phyloP scores from a whole-genome alignment of 176 grass and related monocot species.

The Oryza rufipogon region DNA sequence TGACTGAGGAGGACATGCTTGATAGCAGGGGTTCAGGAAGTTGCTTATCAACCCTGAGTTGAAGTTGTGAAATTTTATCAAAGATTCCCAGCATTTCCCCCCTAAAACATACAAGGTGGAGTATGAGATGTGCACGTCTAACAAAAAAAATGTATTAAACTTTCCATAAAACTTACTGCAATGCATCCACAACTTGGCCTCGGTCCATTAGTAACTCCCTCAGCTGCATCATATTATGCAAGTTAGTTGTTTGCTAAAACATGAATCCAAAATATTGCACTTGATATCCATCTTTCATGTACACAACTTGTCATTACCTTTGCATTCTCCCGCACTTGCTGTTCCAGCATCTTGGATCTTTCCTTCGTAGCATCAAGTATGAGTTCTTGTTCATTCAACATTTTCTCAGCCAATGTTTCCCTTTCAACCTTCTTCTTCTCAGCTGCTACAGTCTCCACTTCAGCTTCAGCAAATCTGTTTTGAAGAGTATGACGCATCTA shows the following conservation, averaged over 20 bases:
- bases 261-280: not conserved
- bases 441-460: slow-evolving; percentile 45
- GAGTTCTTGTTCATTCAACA: slow-evolving; percentile 56
- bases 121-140: not conserved
- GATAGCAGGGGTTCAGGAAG: slow-evolving; percentile 40
- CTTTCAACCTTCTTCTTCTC: slow-evolving; percentile 61
- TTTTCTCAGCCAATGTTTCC: slow-evolving; percentile 46
- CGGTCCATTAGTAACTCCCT: slow-evolving; percentile 64
- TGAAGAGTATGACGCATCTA: slow-evolving; percentile 67
- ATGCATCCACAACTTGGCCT: slow-evolving; percentile 61
- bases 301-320: slow-evolving; percentile 50
- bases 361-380: slow-evolving; percentile 51
- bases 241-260: slow-evolving; percentile 21
- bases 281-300: not conserved
- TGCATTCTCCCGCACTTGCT: slow-evolving; percentile 60
- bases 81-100: slow-evolving; percentile 69
- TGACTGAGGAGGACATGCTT: slow-evolving; percentile 35
- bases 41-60: slow-evolving; percentile 47
- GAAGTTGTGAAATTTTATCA: slow-evolving; percentile 45
- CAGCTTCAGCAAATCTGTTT: slow-evolving; percentile 47
- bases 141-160: not conserved
- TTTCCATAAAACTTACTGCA: slow-evolving; percentile 63
- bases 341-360: slow-evolving; percentile 61
- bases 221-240: slow-evolving; percentile 60
- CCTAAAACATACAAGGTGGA: slow-evolving; percentile 41